Conservation (phyloP, 768 basidiomycete genomes). For the Trametes punicea region DNA sequence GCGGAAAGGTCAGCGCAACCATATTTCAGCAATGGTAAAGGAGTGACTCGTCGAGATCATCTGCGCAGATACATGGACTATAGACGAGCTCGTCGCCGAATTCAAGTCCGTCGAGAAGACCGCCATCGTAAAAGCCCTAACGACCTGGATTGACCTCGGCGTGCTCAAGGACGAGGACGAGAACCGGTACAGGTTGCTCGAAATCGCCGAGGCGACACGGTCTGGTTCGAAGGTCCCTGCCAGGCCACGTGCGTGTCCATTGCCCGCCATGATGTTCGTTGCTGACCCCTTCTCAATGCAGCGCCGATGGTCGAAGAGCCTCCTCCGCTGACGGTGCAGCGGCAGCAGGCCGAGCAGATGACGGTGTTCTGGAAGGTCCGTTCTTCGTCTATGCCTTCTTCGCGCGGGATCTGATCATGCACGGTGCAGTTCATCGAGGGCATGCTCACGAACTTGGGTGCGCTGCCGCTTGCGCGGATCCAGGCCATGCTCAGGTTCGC, state of each 20-base stretch:
- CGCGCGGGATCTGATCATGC: neutral
- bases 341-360: constrained; percentile 84
- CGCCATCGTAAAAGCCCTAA: constrained; percentile 67
- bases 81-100: constrained; percentile 61
- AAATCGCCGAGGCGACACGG: constrained; percentile 50
- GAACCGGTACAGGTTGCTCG: constrained; percentile 61
- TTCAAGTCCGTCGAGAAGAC: constrained; percentile 66
- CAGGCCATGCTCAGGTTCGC: constrained; percentile 86
- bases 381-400: constrained; percentile 1
- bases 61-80: constrained; percentile 60
- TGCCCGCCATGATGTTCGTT: neutral
- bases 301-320: constrained; percentile 40
- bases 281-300: neutral
- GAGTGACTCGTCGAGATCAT: neutral
- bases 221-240: constrained; percentile 23
- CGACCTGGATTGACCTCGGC: constrained; percentile 81
- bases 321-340: constrained; percentile 55
- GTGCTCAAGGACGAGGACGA: constrained; percentile 69
- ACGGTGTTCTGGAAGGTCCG: constrained; percentile 82
- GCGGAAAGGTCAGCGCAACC: constrained; percentile 45
- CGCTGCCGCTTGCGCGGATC: constrained; percentile 75
- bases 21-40: neutral
- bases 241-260: neutral
- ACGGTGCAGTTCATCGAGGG: constrained; percentile 74
- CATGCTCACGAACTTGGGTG: constrained; percentile 85